Conservation (phyloP, 1,139 yeast genomes). For the Saccharomyces uvarum region DNA sequence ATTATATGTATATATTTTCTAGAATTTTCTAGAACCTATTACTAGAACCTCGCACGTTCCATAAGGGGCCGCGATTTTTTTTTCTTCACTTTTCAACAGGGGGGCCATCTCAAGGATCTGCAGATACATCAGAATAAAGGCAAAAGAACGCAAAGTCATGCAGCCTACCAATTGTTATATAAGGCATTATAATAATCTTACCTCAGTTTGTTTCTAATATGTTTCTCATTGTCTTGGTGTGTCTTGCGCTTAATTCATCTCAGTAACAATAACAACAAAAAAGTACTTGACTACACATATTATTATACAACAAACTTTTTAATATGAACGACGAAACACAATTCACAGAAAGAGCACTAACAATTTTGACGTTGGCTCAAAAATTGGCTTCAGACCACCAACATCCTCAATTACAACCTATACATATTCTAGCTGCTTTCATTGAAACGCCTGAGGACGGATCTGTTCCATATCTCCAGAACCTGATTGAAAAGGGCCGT, state of each 20-base stretch:
- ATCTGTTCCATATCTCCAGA: constrained; percentile 56
- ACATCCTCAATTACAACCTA: constrained; percentile 74
- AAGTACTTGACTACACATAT: background rate
- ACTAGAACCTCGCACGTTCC: background rate
- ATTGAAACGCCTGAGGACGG: constrained; percentile 69
- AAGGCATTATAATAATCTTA: background rate
- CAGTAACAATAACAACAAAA: background rate
- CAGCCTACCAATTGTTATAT: background rate
- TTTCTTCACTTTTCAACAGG: background rate
- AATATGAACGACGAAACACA: constrained; percentile 52
- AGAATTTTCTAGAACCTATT: background rate
- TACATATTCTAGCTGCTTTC: constrained; percentile 89
- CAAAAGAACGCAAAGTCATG: constrained; percentile 1
- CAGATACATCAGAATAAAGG: background rate
- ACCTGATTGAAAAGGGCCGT: constrained; percentile 80
- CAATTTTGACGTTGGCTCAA: constrained; percentile 69
- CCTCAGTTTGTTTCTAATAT: background rate
- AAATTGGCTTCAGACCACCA: constrained; percentile 77
- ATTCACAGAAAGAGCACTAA: constrained; percentile 89
- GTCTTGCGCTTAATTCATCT: background rate
- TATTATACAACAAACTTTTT: background rate
- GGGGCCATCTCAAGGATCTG: background rate
- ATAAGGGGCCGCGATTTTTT: background rate
- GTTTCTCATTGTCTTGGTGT: background rate
- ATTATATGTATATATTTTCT: background rate